Evolutionary conservation across 177 flowering plant genomes (phyloP), one percentile per base, ranked within the genome.

Genomic region (Telopea speciosissima): DNA sequence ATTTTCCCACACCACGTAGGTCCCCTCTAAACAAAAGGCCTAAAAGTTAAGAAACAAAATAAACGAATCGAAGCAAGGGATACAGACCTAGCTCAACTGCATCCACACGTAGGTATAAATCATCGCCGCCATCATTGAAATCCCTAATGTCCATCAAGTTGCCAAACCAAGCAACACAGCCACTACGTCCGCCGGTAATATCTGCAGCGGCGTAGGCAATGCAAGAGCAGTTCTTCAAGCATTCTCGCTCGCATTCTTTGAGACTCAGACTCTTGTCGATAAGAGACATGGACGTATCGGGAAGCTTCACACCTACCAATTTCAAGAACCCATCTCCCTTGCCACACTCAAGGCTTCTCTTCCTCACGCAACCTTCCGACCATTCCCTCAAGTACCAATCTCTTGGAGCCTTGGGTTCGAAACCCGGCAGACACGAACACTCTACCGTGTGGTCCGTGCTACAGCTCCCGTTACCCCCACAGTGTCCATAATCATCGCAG

Each of bases 301-400:
- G 68, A 8, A n/a, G n/a, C 61, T 58, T 58, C 24, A 58, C 24
- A 1, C 22, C 9, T 19, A n/a, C 61, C 26, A 60, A 9, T 28
- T 60, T 60, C 63, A 60, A 23, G 25, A 60, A 60, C 14, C 63
- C 63, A 22, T 60, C 63, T 7, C 63, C 63, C 63, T 60, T 60
- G 1, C 26, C 63, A 24, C 63, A 60, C 63, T 4, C 26, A 22
- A 23, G 24, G 0, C 10, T 8, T 60, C 63, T 60, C 63, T 60
- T 60, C 26, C 63, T 60, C 63, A 60, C 63, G 14, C 63, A 60
- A 14, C 63, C 63, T 0, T 13, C 63, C 13, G 26, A 60, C 13
- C 63, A 21, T 19, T 60, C 63, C n/a, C 26, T 60, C 25, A 22
- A 60, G 26, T 23, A 22, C 63, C 63, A 60, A 1, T 60, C 63